Conservation (phyloP, 768 basidiomycete genomes). For the Xerocomellus amylosporus region DNA sequence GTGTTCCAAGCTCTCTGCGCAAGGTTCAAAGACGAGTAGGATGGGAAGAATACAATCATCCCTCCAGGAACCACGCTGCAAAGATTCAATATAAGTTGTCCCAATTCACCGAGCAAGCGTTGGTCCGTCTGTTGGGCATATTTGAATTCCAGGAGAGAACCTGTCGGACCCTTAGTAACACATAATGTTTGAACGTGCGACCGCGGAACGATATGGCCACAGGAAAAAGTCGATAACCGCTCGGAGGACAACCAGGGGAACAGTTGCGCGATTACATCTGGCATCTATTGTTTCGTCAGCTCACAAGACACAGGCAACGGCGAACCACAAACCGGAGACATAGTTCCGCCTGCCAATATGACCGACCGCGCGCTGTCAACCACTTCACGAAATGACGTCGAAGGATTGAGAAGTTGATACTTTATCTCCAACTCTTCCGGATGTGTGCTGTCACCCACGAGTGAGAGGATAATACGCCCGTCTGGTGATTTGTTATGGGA, state of each 20-base stretch:
- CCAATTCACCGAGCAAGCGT: constrained; percentile 72
- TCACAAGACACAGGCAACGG: background rate
- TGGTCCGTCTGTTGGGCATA: constrained; percentile 68
- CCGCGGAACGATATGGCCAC: constrained; percentile 87
- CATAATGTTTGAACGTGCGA: constrained; percentile 76
- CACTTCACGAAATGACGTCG: constrained; percentile 81
- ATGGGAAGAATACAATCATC: constrained; percentile 92
- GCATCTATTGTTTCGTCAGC: constrained; percentile 52
- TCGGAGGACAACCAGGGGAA: constrained; percentile 63
- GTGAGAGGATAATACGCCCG: constrained; percentile 67
- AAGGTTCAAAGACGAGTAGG: constrained; percentile 75
- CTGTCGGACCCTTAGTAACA: constrained; percentile 70
- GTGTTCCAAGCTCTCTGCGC: constrained; percentile 66
- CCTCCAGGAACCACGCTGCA: constrained; percentile 77
- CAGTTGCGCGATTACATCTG: constrained; percentile 81
- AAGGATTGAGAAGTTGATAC: constrained; percentile 91
- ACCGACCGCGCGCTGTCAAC: constrained; percentile 78
- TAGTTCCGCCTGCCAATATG: constrained; percentile 94
- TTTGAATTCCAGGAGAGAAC: constrained; percentile 76
- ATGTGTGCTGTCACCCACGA: constrained; percentile 38
- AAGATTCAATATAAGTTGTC: constrained; percentile 80
- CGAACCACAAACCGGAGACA: constrained; percentile 80
- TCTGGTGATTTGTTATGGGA: constrained; percentile 43
- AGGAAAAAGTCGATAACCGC: constrained; percentile 78
- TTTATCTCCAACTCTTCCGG: constrained; percentile 61